phyloP scores from a whole-genome alignment of 306 rosid genomes.

The Cucurbita moschata region DNA sequence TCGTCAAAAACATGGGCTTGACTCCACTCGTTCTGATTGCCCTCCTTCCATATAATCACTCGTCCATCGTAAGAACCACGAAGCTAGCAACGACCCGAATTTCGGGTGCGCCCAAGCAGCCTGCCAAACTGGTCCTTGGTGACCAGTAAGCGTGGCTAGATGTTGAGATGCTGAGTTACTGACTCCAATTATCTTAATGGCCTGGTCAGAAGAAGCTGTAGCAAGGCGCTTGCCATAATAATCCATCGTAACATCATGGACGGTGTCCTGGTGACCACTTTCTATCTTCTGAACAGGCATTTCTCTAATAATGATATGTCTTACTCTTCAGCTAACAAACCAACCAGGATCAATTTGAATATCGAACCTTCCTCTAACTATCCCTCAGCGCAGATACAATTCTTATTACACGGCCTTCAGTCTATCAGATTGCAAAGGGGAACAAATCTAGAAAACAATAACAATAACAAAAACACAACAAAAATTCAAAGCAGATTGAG shows the following conservation, averaged over 20 bases:
- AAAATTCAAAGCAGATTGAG: background rate
- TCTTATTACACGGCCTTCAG: background rate
- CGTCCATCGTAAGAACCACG: conserved; percentile 71
- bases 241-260: conserved; percentile 77
- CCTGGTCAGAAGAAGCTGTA: conserved; percentile 68
- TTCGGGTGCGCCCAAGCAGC: conserved; percentile 79
- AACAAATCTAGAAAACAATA: background rate
- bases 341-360: background rate
- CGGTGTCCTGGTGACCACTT: conserved; percentile 63
- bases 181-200: conserved; percentile 76
- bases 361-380: background rate
- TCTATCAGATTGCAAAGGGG: background rate
- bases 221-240: conserved; percentile 77
- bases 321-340: background rate
- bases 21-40: conserved; percentile 62
- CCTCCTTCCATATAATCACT: conserved; percentile 74
- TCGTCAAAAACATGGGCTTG: conserved; percentile 62
- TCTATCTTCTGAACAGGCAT: conserved; percentile 73
- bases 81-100: conserved; percentile 63
- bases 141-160: conserved; percentile 60
- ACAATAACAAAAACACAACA: background rate
- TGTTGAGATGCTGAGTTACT: conserved; percentile 60
- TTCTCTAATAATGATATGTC: conserved; percentile 6
- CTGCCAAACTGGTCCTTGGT: conserved; percentile 84
- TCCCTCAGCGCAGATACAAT: background rate